phyloP scores from a whole-genome alignment of 169 alveolate genomes.

The Eimeria necatrix region DNA sequence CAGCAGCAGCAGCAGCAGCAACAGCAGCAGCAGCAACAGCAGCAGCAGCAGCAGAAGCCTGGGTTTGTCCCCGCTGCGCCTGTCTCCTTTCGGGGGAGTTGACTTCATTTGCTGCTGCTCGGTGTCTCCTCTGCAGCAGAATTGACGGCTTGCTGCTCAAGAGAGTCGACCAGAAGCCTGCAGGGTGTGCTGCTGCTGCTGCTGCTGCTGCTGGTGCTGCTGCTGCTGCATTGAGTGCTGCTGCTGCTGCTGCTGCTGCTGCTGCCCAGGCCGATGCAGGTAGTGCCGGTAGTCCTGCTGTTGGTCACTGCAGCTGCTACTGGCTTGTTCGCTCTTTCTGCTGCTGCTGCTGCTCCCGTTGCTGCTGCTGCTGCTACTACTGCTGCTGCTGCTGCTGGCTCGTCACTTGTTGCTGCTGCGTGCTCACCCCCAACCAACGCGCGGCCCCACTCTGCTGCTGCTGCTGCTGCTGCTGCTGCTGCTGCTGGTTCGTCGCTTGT shows the following conservation, averaged over 20 bases:
- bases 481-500: background rate
- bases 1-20: no score
- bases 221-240: background rate
- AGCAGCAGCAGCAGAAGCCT: background rate
- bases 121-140: slow-evolving; percentile 70
- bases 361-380: no score
- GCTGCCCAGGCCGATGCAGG: no score
- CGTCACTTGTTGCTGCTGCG: no score
- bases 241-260: slow-evolving; percentile 1
- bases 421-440: no score
- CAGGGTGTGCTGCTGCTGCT: background rate
- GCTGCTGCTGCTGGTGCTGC: slow-evolving; percentile 17
- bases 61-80: slow-evolving; percentile 49
- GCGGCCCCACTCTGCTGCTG: no score
- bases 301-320: no score
- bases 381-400: no score
- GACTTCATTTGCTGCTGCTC: background rate
- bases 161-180: background rate
- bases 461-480: background rate
- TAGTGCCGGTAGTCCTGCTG: no score
- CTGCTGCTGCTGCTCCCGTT: no score
- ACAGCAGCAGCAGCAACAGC: no score
- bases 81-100: slow-evolving; percentile 6
- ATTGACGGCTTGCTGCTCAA: slow-evolving; percentile 63
- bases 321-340: no score